Evolutionary conservation across 352 stramenopile genomes (phyloP).

Genomic region (Thraustochytrium sp.): DNA sequence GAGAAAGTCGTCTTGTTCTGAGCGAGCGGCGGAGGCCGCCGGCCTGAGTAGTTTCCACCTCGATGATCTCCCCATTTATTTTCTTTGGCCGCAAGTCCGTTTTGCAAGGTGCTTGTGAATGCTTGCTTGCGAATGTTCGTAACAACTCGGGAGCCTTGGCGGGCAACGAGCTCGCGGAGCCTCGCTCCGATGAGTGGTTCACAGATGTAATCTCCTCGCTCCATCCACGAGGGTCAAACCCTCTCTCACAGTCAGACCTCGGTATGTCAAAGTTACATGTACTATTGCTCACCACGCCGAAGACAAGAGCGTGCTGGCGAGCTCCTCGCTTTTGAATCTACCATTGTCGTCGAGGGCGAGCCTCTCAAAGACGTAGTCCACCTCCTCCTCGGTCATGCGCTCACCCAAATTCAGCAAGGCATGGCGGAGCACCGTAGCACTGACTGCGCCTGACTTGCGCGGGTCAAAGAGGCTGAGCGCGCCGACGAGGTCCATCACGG

Average conservation of each 20-base stretch:
- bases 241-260: too few species aligned
- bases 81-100: too few species aligned
- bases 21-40: not conserved
- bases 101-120: too few species aligned
- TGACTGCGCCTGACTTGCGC: not conserved
- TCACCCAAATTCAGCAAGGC: conserved; percentile 37
- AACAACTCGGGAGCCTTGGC: too few species aligned
- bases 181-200: too few species aligned
- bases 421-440: not conserved
- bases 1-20: not conserved
- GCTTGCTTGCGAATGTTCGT: too few species aligned
- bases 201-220: too few species aligned
- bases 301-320: not conserved
- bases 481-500: conserved; percentile 48
- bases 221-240: too few species aligned
- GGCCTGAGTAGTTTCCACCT: not conserved
- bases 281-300: not conserved
- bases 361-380: conserved; percentile 41
- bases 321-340: not conserved
- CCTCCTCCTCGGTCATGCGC: conserved; percentile 43
- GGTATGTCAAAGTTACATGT: too few species aligned
- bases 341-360: not conserved
- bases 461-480: conserved; percentile 47
- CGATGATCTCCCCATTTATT: not conserved
- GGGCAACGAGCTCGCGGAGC: too few species aligned